These are phyloP conservation scores for Rhodotorula mucilaginosa DNA, from an alignment of 1,284 basidiomycete genomes.

Conservation along the genomic window DNA sequence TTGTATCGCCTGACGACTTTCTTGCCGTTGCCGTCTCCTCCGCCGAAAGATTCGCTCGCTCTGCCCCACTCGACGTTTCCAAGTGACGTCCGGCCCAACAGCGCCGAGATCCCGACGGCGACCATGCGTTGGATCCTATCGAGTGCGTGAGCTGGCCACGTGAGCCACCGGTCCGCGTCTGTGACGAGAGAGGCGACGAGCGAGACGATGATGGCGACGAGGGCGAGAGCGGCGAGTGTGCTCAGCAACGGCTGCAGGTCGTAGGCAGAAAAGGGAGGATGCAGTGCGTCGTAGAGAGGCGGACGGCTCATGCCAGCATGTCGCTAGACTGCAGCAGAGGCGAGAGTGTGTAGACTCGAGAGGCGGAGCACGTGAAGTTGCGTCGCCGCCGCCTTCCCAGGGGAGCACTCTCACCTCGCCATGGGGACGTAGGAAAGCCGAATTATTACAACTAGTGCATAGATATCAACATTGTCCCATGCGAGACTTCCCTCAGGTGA, in stretches of 20 bases:
- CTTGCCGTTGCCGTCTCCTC: neutral
- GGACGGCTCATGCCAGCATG: neutral
- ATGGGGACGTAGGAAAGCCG: no score
- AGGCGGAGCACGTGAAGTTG: neutral
- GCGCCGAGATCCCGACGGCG: slow-evolving; percentile 4
- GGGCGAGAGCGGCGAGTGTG: neutral
- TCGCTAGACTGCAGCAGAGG: neutral
- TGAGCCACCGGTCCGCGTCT: neutral
- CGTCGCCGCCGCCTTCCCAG: no score
- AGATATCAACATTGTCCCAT: no score
- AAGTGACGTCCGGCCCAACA: slow-evolving; percentile 13
- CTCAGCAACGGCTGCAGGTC: slow-evolving; percentile 15
- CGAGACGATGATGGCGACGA: neutral
- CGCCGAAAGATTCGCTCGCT: neutral
- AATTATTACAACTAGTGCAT: no score
- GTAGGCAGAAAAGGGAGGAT: neutral
- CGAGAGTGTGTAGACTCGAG: neutral
- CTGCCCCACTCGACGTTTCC: slow-evolving; percentile 19
- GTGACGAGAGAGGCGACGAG: neutral
- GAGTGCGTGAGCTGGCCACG: neutral
- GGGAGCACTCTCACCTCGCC: no score
- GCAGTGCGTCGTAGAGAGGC: neutral
- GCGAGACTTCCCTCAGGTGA: no score
- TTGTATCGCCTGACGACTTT: slow-evolving; percentile 13
- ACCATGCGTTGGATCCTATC: slow-evolving; percentile 11